Evolutionary conservation across 2,329 filamentous ascomycete species (phyloP).

Genomic region (Dactylellina cionopaga): DNA sequence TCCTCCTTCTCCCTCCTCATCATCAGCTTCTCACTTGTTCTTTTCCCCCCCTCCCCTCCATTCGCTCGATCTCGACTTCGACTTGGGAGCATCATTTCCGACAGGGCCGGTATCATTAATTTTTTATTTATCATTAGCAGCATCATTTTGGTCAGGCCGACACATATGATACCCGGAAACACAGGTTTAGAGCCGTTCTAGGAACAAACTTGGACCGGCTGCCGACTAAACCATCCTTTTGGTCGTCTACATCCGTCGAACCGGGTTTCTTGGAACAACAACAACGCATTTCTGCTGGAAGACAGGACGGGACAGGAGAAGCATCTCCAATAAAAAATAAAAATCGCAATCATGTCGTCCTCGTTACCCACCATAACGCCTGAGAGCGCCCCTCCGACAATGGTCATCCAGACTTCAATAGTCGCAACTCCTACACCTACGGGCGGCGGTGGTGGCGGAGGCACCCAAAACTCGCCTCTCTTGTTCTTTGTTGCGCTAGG

Average conservation of each 20-base stretch:
- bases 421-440: conserved; percentile 54
- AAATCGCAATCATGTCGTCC: conserved; percentile 13
- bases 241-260: background rate
- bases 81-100: background rate
- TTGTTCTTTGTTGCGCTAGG: conserved; percentile 95
- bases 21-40: too few species aligned
- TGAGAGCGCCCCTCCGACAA: conserved; percentile 49
- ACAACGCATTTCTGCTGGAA: conserved; percentile 15
- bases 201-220: conserved; percentile 27
- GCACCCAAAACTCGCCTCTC: conserved; percentile 75
- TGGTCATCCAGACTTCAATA: conserved; percentile 54
- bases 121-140: too few species aligned
- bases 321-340: too few species aligned
- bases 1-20: conserved; percentile 11
- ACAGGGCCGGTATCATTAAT: background rate
- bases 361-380: background rate
- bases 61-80: conserved; percentile 2
- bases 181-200: conserved; percentile 28
- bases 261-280: conserved; percentile 14
- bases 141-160: background rate
- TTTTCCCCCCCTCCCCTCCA: conserved; percentile 15
- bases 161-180: too few species aligned
- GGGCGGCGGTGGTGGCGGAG: conserved; percentile 59
- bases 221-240: background rate
- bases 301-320: too few species aligned